Base-by-base conservation (phyloP, 1,284 basidiomycete genomes). In the Pisolithus thermaeus region DNA sequence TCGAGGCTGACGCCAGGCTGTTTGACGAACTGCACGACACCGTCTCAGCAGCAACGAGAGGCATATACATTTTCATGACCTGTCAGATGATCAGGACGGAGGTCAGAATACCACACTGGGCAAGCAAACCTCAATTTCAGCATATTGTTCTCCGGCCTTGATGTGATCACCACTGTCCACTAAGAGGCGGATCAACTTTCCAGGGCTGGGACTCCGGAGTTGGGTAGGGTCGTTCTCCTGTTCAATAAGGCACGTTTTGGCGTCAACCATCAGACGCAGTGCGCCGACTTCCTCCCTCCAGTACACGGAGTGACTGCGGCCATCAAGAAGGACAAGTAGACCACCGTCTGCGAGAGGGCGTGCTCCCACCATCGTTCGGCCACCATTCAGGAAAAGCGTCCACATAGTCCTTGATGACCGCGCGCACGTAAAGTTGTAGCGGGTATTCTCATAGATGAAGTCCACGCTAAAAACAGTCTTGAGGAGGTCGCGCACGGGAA, bases 51-150 rank as follows among this genome's bases (percentile, higher is more conserved):
- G 95, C 93, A 51, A 93, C 85, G 53, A 99, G 83, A 14, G 93
- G 92, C 94, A 97, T 96, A 72, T 95, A 95, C 94, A 97, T 97
- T 77, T 97, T 97, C 94, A 97, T 97, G 60, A 97, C 94, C 87
- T 90, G 16, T 30, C 3, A 39, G 54, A 20, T 51, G 22, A 23
- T 53, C 56, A 60, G 64, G 61, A 59, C 58, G 53, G 53, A 52
- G 51, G 27, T 30, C 20, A 43, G 49, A 30, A 39, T 40, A 38
- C 50, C 11, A 38, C 30, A 28, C 8, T 45, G 32, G 43, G 30
- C 47, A 39, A 28, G 59, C 75, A 50, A 59, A 89, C 88, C 81
- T 99, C 97, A 51, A 99, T 98, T 70, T 99, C 97, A 51, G 97
- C 97, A 68, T 98, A 99, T 52, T 92, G 85, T 60, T 98, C 93